Percentiles rank a stretch among this genome's conserved stretches.
Conservation (phyloP, 2,329 filamentous ascomycete genomes). For the Botrytis hyacinthi region DNA sequence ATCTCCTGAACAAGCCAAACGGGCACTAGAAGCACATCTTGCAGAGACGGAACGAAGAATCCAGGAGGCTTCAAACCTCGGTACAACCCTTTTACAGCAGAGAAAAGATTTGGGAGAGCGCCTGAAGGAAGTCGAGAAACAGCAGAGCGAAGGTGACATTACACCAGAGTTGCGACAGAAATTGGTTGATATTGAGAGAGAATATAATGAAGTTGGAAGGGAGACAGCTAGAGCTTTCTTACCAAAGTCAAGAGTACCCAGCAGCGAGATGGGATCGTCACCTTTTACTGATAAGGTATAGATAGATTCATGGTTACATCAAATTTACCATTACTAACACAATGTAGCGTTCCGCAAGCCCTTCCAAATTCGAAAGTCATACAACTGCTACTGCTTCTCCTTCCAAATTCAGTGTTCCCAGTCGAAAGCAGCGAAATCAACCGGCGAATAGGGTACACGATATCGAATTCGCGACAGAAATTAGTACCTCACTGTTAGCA, state of each 20-base stretch:
- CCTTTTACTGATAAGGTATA: conserved; percentile 49
- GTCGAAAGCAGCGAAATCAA: conserved; percentile 86
- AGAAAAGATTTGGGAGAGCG: conserved; percentile 78
- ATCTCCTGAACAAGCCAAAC: conserved; percentile 83
- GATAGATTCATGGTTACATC: conserved; percentile 13
- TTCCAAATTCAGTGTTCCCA: conserved; percentile 83
- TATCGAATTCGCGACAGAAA: conserved; percentile 97
- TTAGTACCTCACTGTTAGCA: conserved; percentile 89
- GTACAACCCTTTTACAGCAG: conserved; percentile 83
- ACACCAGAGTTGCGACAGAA: conserved; percentile 79
- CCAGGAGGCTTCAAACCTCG: conserved; percentile 85
- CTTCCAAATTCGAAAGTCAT: conserved; percentile 79
- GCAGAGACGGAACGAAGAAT: conserved; percentile 89
- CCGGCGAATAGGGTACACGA: conserved; percentile 86
- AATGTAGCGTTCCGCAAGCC: conserved; percentile 64
- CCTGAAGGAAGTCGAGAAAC: conserved; percentile 78
- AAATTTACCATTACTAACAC: conserved; percentile 27
- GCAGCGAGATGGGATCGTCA: conserved; percentile 55
- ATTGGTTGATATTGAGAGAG: conserved; percentile 83
- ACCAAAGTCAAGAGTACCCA: conserved; percentile 76
- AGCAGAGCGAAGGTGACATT: conserved; percentile 73
- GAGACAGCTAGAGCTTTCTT: conserved; percentile 88
- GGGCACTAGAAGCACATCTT: conserved; percentile 85
- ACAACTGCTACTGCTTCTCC: conserved; percentile 79
- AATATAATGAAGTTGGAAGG: conserved; percentile 90